Evolutionary conservation across 2,329 filamentous ascomycete genomes (phyloP), one percentile per base, ranked within the genome.

Genomic region (Parafenestella ontariensis): DNA sequence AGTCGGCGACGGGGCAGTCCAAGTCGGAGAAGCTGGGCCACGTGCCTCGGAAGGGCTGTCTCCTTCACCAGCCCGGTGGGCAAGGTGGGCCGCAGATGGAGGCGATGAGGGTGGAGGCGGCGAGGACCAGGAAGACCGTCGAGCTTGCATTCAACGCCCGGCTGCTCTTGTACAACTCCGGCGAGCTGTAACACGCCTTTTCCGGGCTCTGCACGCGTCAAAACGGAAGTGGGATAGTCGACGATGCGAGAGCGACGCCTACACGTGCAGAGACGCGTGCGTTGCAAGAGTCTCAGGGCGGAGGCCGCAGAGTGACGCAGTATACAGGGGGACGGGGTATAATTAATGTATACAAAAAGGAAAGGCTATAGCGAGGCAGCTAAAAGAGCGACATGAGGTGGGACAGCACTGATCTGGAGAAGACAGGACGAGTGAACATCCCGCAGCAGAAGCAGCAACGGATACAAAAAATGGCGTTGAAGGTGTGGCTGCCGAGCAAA

Each of bases 71-170:
- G n/a, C n/a, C n/a, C n/a, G n/a, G n/a, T n/a, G 62, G 54, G 62
- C 62, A 37, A 61, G 58, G 42, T 59, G 64, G 46, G 64, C 56
- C 51, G 64, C 70, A 62, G 68, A 65, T 58, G 68, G 70, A 41
- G 74, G 73, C 54, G 75, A 75, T 46, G 74, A 73, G 20, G 69
- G 71, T 56, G 62, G 68, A 41, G 65, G 64, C 54, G 65, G 63
- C 62, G 71, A 71, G 48, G 63, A 62, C 58, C 69, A 71, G 56
- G 67, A 68, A 37, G 56, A 56, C 41, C 70, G 73, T 74, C 69
- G 72, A 73, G 71, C 68, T 74, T 68, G 75, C 74, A 76, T 76
- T 71, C 73, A 76, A 71, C 64, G 62, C 63, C 65, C 63, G 62
- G 61, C 56, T 57, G 39, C 58, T 48, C 46, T 41, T 42, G 23